These are phyloP conservation scores for Ganoderma boninense DNA, from an alignment of 1,284 basidiomycete species.

Conservation along the genomic window DNA sequence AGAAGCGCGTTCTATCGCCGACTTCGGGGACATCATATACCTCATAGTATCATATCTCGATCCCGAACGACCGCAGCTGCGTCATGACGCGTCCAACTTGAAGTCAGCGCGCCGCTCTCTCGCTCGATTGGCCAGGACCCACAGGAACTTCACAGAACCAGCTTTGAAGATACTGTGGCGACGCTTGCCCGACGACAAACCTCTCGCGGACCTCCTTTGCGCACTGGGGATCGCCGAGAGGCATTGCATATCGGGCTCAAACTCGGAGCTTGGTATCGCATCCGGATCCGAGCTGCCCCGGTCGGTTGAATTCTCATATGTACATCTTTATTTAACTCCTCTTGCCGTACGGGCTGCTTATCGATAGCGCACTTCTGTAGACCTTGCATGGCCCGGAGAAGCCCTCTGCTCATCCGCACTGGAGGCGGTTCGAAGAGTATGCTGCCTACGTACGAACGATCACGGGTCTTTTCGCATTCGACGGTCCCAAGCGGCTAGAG, in stretches of 20 bases:
- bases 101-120: background rate
- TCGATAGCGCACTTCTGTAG: too few relatives aligned
- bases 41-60: background rate
- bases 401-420: background rate
- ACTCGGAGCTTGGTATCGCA: too few relatives aligned
- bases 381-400: background rate
- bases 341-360: too few relatives aligned
- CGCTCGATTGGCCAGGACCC: background rate
- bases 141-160: too few relatives aligned
- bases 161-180: too few relatives aligned
- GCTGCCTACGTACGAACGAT: background rate
- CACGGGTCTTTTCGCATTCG: background rate
- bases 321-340: too few relatives aligned
- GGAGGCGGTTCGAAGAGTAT: background rate
- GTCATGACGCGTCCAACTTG: background rate
- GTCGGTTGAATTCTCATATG: too few relatives aligned
- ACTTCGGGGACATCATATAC: background rate
- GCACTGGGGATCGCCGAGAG: background rate
- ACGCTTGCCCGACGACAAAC: too few relatives aligned
- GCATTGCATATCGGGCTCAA: background rate
- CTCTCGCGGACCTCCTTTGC: too few relatives aligned
- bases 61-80: background rate
- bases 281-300: too few relatives aligned
- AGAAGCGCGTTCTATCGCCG: background rate
- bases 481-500: background rate